Conservation (phyloP, 768 basidiomycete genomes). For the Mycena metata region DNA sequence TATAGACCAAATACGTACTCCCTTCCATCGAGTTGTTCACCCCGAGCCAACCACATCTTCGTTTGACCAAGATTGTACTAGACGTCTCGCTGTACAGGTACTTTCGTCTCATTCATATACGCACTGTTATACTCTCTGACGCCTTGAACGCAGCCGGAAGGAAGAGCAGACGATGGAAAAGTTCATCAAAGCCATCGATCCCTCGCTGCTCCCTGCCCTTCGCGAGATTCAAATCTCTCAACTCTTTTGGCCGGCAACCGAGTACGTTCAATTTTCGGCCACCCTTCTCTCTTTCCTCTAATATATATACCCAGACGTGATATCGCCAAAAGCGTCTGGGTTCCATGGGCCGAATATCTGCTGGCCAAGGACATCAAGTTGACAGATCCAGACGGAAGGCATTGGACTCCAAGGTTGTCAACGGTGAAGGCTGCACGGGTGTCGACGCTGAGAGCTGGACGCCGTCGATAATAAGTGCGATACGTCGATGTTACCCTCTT, state of each 20-base stretch:
- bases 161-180: background rate
- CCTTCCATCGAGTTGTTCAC: constrained; percentile 5
- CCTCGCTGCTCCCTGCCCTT: constrained; percentile 7
- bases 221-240: constrained; percentile 11
- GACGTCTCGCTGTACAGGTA: background rate
- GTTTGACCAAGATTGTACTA: constrained; percentile 6
- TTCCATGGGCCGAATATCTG: background rate
- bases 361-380: constrained; percentile 4
- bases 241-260: constrained; percentile 15
- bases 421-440: background rate
- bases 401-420: constrained; percentile 5
- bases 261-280: constrained; percentile 7
- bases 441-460: too few relatives aligned
- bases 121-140: background rate
- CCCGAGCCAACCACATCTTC: constrained; percentile 15
- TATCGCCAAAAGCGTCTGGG: background rate
- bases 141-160: background rate
- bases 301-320: constrained; percentile 2
- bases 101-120: background rate
- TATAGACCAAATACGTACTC: background rate
- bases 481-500: too few relatives aligned
- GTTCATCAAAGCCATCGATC: constrained; percentile 11
- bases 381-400: background rate
- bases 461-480: too few relatives aligned
- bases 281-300: too few relatives aligned